Evolutionary conservation across 78 protist genomes (phyloP), one percentile per base, ranked within the genome.

Genomic region (Polysphondylium violaceum): DNA sequence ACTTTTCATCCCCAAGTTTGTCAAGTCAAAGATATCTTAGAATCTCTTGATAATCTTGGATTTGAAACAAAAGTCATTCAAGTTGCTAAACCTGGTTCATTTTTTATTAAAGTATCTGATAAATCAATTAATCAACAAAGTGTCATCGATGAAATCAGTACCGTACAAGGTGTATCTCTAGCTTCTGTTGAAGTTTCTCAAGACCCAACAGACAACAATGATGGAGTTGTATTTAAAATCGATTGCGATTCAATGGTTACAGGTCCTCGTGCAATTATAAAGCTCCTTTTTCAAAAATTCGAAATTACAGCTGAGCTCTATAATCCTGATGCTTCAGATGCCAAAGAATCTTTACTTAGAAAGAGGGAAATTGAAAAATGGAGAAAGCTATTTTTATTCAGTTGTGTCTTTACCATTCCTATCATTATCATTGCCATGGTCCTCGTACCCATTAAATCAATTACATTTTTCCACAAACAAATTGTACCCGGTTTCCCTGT

Each of bases 311-410:
- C 40, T 9, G 83, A 74, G n/a, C 67, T 83, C 35, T 59, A 58
- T 36, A 56, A 63, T 29, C 91, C 91, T 3, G 91, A 83, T 44
- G 16, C 73, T 36, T 35, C 36, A 2, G 91, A 83, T n/a, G 77
- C 76, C 8, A 83, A 83, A 33, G 79, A 83, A n/a, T 83, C 91
- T 4, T 56, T 83, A n/a, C 17, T 83, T 14, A 51, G 86, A 29
- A 87, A 87, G 33, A 74, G 86, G 59, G 93, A 87, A 31, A 87
- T 87, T 23, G 25, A 53, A 44, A 76, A 76, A 55, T 87, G 93
- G 86, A 40, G 79, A 43, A 19, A 21, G 16, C 25, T 53, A 19
- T 76, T 87, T n/a, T 9, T 76, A n/a, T 68, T 87, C 41, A 27
- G 50, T 16, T 74, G 72, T 14, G 35, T 47, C 0, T 83, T 72